phyloP scores from a whole-genome alignment of 768 basidiomycete genomes.

The Candolleomyces aberdarensis region DNA sequence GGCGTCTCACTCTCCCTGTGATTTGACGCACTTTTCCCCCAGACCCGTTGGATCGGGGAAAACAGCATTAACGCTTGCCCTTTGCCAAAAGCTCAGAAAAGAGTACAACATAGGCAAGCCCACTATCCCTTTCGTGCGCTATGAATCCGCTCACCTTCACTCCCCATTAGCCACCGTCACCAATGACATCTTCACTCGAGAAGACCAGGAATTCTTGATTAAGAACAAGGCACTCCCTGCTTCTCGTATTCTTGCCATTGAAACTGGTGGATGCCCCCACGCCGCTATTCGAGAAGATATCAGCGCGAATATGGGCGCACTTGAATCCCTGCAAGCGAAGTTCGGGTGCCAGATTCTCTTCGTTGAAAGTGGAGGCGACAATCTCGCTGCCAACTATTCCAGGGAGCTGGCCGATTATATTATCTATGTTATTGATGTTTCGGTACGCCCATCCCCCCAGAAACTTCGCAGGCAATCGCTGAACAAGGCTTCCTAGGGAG shows the following conservation, averaged over 20 bases:
- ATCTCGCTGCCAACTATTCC: constrained; percentile 95
- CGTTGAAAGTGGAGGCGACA: constrained; percentile 96
- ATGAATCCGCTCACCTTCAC: not conserved
- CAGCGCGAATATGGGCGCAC: constrained; percentile 92
- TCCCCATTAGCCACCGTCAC: constrained; percentile 72
- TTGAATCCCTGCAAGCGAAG: constrained; percentile 91
- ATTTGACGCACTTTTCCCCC: not conserved
- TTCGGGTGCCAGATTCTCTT: constrained; percentile 88
- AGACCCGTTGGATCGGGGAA: constrained; percentile 99
- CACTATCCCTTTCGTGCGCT: not conserved
- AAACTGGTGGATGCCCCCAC: constrained; percentile 97
- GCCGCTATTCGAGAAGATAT: constrained; percentile 99
- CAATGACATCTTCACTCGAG: constrained; percentile 99
- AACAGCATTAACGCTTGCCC: constrained; percentile 87
- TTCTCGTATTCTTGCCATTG: constrained; percentile 89
- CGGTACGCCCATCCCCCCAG: constrained; percentile 39
- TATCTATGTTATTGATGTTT: constrained; percentile 88
- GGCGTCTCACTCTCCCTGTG: not conserved
- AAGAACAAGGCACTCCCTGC: constrained; percentile 84
- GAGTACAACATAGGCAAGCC: constrained; percentile 87
- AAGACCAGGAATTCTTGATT: constrained; percentile 97
- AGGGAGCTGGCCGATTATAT: constrained; percentile 97
- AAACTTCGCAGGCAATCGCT: not conserved
- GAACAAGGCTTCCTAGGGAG: constrained; percentile 54
- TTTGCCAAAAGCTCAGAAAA: constrained; percentile 77